Evolutionary conservation across 2,329 filamentous ascomycete species (phyloP).

Genomic region (Verticillium albo-atrum): DNA sequence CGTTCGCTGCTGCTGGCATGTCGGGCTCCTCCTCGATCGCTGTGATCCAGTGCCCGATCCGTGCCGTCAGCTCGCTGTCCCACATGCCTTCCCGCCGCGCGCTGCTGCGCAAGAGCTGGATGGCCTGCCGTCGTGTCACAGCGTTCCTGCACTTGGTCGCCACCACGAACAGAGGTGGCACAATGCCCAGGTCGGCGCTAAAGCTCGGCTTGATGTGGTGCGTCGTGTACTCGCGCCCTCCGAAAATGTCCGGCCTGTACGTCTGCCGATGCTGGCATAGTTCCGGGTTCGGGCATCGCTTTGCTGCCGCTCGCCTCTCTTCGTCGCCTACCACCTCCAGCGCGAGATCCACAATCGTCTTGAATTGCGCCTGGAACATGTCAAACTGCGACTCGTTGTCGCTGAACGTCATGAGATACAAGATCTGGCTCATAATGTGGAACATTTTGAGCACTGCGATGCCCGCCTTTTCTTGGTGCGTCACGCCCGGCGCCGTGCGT

Average conservation of each 20-base stretch:
- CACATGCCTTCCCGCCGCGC: conserved; percentile 64
- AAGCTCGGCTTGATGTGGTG: conserved; percentile 57
- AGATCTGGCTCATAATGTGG: conserved; percentile 51
- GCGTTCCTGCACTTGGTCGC: conserved; percentile 62
- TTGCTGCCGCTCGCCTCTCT: conserved; percentile 44
- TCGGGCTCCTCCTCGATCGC: conserved; percentile 47
- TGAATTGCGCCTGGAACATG: conserved; percentile 45
- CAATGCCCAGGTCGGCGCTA: conserved; percentile 59
- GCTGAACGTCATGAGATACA: conserved; percentile 58
- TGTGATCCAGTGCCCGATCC: conserved; percentile 52
- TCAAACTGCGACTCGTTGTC: conserved; percentile 57
- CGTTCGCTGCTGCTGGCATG: conserved; percentile 14
- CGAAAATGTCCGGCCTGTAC: conserved; percentile 27
- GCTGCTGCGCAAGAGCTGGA: conserved; percentile 55
- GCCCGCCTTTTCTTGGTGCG: conserved; percentile 52
- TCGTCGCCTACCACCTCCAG: conserved; percentile 56
- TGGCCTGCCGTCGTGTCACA: conserved; percentile 52
- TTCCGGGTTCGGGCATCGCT: conserved; percentile 37
- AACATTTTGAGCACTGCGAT: conserved; percentile 61
- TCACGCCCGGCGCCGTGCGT: conserved; percentile 42
- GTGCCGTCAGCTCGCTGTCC: conserved; percentile 57
- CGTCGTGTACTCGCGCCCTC: conserved; percentile 37
- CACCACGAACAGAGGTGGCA: conserved; percentile 61
- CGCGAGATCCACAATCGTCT: conserved; percentile 51
- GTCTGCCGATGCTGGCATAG: conserved; percentile 35